These are phyloP conservation scores for Acanthamoeba sp. DNA, from an alignment of 208 protist species.

Conservation along the genomic window DNA sequence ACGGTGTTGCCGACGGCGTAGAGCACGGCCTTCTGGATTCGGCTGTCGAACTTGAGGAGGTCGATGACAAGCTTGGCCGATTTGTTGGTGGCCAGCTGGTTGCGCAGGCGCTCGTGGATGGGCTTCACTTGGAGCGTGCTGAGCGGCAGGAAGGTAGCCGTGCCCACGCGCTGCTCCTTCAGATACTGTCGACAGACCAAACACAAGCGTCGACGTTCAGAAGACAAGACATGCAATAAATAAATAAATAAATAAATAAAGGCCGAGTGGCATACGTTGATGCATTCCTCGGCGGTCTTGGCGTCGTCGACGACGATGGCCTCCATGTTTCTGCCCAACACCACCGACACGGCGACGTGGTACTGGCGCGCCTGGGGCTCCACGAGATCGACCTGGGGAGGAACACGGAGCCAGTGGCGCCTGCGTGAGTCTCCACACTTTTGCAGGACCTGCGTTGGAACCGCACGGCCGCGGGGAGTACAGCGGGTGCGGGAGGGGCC, in stretches of 20 bases:
- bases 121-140: constrained; percentile 93
- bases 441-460: no score
- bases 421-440: neutral
- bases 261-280: constrained; percentile 87
- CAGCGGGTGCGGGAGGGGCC: no score
- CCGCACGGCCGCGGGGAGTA: no score
- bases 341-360: constrained; percentile 95
- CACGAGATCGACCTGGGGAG: constrained; percentile 94
- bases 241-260: no score
- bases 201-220: no score
- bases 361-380: constrained; percentile 94
- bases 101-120: constrained; percentile 94
- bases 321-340: constrained; percentile 97
- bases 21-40: constrained; percentile 92
- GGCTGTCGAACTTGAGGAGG: constrained; percentile 84
- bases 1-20: constrained; percentile 97
- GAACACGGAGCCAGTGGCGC: neutral
- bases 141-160: constrained; percentile 97
- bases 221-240: no score
- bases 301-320: constrained; percentile 97
- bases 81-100: constrained; percentile 93
- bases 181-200: constrained; percentile 93
- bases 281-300: constrained; percentile 94
- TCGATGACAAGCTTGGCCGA: constrained; percentile 94
- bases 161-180: constrained; percentile 95